Evolutionary conservation across 345 rosid genomes (phyloP), one percentile per base, ranked within the genome.

Genomic region (Pistacia integerrima): DNA sequence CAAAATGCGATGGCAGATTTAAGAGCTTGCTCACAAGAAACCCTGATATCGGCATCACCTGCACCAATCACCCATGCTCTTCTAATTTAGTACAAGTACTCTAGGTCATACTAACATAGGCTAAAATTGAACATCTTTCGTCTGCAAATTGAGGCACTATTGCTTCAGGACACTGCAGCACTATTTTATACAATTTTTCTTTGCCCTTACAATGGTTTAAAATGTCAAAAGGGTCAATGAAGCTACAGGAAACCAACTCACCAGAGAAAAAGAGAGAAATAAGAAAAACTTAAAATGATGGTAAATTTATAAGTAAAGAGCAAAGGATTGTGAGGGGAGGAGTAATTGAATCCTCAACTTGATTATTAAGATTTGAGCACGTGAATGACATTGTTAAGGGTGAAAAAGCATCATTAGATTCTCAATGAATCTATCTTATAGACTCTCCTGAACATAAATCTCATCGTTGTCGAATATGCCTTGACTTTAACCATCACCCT

Each of bases 21-120:
- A 94, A 84, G 72, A 94, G 85, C 82, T 91, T 94, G 86, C 99
- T 88, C 79, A 93, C 84, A 54, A 94, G 74, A 86, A 65, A 91
- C 30, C 84, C 99, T 66, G 97, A 93, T 76, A 93, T 62, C 7
- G 99, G 98, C 99, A 94, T 94, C 61, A 94, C 84, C 98, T 92
- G 84, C 72, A 83, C 62, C 67, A 36, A 46, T 52, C 44, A 72
- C 33, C 25, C 68, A 68, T 44, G 52, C 9, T 67, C 61, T 36
- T 63, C 30, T 14, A 74, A 64, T 25, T 61, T 72, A 22, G 41
- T 16, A 30, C 16, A 44, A 20, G 17, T 14, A 8, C 18, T 60
- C 28, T 51, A 61, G 38, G 20, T 12, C 58, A 60, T 41, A 33
- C 18, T 46, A n/a, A 17, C 12, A 48, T 10, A 22, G 18, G 58